A percentile compares a stretch with the other conserved stretches of the same genome.
These are phyloP conservation scores for Telopea speciosissima DNA, from an alignment of 177 flowering plant species.

Conservation along the genomic window DNA sequence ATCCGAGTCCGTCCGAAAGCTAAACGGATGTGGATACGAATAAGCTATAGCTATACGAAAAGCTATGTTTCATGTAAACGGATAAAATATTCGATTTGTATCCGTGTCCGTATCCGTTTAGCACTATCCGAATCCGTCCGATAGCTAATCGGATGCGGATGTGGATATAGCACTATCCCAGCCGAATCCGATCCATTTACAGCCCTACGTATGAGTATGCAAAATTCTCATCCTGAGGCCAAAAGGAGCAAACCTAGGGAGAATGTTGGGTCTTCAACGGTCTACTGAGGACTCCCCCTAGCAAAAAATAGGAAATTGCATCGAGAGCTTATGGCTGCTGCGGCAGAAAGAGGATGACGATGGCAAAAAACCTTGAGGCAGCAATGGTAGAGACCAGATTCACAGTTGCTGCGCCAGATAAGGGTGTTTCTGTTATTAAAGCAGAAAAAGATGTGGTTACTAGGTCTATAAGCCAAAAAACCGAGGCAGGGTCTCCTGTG, in stretches of 20 bases:
- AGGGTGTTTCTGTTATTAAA: background rate
- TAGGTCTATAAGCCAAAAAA: background rate
- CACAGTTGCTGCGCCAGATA: slow-evolving; percentile 9
- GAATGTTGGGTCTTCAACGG: slow-evolving; percentile 13
- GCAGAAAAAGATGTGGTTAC: background rate
- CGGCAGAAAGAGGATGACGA: slow-evolving; percentile 85
- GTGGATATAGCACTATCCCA: no score
- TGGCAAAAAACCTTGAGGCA: slow-evolving; percentile 9
- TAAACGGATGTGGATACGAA: no score
- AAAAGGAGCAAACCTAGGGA: slow-evolving; percentile 88
- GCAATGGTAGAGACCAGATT: slow-evolving; percentile 9
- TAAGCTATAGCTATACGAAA: no score
- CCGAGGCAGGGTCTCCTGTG: slow-evolving; percentile 28
- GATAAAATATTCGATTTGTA: no score
- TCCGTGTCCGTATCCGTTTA: no score
- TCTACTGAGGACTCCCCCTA: slow-evolving; percentile 46
- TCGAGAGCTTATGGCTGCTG: slow-evolving; percentile 90
- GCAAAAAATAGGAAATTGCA: slow-evolving; percentile 41
- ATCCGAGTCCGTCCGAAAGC: no score
- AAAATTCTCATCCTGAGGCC: slow-evolving; percentile 67
- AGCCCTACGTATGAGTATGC: no score
- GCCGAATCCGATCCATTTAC: no score
- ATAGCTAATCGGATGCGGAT: no score
- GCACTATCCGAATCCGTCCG: no score
- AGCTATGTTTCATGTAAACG: no score